Base-by-base conservation (phyloP, 352 stramenopile genomes). In the Globisporangium takayamanum region DNA sequence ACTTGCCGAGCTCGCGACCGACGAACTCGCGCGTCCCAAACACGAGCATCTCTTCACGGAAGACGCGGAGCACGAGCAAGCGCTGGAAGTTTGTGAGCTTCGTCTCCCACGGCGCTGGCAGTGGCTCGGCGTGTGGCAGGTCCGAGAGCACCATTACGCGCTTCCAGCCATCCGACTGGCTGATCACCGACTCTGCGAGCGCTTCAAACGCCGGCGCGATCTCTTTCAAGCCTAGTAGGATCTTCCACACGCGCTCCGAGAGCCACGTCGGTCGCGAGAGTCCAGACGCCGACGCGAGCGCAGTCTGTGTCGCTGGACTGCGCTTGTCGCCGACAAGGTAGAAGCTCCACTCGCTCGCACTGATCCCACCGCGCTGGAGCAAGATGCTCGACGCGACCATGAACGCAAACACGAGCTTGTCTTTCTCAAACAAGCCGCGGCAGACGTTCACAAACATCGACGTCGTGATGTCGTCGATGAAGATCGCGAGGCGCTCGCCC, bases 361-460 rank as follows among this genome's bases (percentile, higher is more conserved):
- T 78, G 57, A 97, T 94, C 0, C 70, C 68, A 36, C 80, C 81
- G 20, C 70, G 69, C 54, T 96, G 87, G 1, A 94, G 63, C 4
- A 93, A 50, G 57, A 98, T 97, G 36, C 87, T 92, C 20, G 86
- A 73, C 3, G 83, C 88, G 44, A 98, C 97, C 73, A 97, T 95
- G 63, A 98, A 96, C 12, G 92, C 86, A 68, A 96, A 98, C 20
- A 98, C 78, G 48, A 98, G 83, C 68, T 98, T 98, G 73, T 98
- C 88, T 53, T 95, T 95, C 66, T 98, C 94, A 61, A 98, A 98
- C 1, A 98, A 67, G 0, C 94, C 94, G 2, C 92, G 82, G 62
- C 94, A 98, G 1, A 98, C 78, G 72, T 98, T 98, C 5, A 95
- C 84, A 57, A 96, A 98, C 76, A 98, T 96, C 46, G 82, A 96